A percentile compares a stretch with the other conserved stretches of the same genome.
Evolutionary conservation across 495 filamentous ascomycete species (phyloP).

Genomic region (Penicillium odoratum): DNA sequence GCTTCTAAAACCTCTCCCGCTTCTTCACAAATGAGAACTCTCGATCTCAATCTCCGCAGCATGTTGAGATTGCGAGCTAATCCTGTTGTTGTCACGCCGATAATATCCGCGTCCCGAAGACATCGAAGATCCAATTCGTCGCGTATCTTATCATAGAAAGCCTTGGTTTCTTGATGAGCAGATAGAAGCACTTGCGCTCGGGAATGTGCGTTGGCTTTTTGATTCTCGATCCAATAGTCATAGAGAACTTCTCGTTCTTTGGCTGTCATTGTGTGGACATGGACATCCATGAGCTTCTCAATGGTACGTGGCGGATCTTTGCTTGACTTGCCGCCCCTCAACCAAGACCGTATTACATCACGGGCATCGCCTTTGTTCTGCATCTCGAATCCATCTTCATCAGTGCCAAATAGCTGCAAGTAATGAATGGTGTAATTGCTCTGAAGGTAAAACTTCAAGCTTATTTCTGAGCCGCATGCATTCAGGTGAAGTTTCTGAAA

Average conservation of each 20-base stretch:
- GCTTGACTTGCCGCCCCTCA: not conserved
- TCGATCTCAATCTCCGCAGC: conserved; percentile 59
- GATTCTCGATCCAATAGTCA: not conserved
- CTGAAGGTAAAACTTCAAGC: conserved; percentile 5
- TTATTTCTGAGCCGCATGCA: not conserved
- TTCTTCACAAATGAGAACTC: conserved; percentile 76
- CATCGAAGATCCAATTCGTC: conserved; percentile 9
- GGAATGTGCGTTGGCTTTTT: not conserved
- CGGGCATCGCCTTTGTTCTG: not conserved
- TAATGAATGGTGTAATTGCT: not conserved
- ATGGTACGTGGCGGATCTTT: not conserved
- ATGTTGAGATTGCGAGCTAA: conserved; percentile 64
- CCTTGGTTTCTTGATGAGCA: conserved; percentile 7
- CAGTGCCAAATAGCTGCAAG: not conserved
- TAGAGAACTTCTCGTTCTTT: conserved; percentile 1
- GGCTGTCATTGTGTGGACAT: conserved; percentile 2
- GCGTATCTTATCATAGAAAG: not conserved
- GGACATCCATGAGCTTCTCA: not conserved
- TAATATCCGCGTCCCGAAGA: conserved; percentile 22
- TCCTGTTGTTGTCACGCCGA: conserved; percentile 67
- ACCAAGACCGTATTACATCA: not conserved
- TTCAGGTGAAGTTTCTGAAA: conserved; percentile 6
- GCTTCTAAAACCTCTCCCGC: conserved; percentile 76
- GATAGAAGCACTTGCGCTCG: not conserved
- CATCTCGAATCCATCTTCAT: not conserved